Evolutionary conservation across 73 alveolate species (phyloP).

Genomic region (Paramecium biaurelia): DNA sequence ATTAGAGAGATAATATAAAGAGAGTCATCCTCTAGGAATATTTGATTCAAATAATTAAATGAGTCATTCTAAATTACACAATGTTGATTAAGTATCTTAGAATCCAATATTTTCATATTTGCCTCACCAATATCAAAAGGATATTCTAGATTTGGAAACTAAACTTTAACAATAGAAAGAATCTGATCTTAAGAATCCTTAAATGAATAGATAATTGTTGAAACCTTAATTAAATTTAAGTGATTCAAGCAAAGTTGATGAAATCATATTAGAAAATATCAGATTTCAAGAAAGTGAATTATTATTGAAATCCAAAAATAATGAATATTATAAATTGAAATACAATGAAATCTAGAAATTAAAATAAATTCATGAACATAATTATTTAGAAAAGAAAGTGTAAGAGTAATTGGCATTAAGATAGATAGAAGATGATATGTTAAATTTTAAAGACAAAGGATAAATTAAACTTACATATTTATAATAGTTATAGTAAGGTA

Average conservation of each 20-base stretch:
- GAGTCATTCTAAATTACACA: background rate
- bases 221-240: background rate
- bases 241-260: background rate
- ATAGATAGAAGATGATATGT: slow-evolving; percentile 3
- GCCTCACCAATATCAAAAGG: background rate
- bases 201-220: background rate
- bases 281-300: background rate
- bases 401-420: slow-evolving; percentile 3
- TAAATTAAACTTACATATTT: background rate
- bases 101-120: background rate
- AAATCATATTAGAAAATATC: background rate
- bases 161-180: background rate
- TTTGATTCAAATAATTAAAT: background rate
- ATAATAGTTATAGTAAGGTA: background rate
- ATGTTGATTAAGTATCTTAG: background rate
- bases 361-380: background rate
- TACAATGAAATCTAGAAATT: background rate
- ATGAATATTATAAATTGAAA: background rate
- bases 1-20: slow-evolving; percentile 17
- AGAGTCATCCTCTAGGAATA: background rate
- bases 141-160: background rate
- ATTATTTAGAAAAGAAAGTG: slow-evolving; percentile 2
- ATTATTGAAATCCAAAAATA: background rate
- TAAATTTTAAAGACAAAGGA: background rate
- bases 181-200: background rate